These are phyloP conservation scores for Candolleomyces efflorescens DNA, from an alignment of 768 basidiomycete genomes.

Conservation along the genomic window DNA sequence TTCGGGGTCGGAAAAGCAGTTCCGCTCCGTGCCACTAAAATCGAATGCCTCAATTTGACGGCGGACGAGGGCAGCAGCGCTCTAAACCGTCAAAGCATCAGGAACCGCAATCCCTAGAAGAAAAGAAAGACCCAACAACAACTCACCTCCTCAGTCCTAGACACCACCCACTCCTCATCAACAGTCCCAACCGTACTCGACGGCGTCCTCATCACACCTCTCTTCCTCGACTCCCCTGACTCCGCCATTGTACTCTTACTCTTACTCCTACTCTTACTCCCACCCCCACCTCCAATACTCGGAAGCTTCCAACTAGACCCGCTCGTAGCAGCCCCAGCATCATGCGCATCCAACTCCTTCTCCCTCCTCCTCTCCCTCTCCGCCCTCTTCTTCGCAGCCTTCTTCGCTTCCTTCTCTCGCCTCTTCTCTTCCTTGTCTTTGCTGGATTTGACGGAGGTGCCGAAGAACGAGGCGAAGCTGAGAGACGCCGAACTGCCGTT, in stretches of 20 bases:
- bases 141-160: not conserved
- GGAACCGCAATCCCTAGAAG: no score
- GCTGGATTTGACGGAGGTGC: constrained; percentile 10
- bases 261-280: not conserved
- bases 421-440: constrained; percentile 17
- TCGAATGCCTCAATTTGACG: no score
- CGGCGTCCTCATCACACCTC: not conserved
- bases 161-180: not conserved
- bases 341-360: not conserved
- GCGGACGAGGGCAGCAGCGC: no score
- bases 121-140: no score
- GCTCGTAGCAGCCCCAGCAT: constrained; percentile 3
- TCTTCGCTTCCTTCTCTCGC: constrained; percentile 11
- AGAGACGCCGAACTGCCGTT: not conserved
- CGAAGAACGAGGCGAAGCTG: constrained; percentile 3
- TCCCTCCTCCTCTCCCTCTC: constrained; percentile 5
- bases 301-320: not conserved
- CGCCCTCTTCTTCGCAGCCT: constrained; percentile 4
- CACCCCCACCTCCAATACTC: no score
- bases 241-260: no score
- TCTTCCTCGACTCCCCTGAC: not conserved
- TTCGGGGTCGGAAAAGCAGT: no score
- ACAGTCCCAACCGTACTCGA: not conserved
- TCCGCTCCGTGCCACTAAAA: no score
- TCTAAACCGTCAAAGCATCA: no score